Evolutionary conservation across 2,329 filamentous ascomycete genomes (phyloP).

Genomic region (Cercospora zeae-maydis): DNA sequence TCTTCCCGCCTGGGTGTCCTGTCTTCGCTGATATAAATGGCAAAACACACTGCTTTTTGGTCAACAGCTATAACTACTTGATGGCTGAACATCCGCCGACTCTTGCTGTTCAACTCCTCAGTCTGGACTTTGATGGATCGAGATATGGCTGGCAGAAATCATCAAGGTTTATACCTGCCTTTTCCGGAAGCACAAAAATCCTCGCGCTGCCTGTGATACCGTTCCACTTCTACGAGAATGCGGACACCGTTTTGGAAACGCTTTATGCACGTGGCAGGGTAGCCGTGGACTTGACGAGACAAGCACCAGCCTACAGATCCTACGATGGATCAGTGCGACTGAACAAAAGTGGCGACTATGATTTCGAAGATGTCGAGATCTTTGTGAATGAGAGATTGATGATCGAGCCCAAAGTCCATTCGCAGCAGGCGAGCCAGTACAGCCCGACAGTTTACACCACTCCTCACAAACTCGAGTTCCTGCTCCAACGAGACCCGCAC

Average conservation of each 20-base stretch:
- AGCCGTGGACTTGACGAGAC: not conserved
- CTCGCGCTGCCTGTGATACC: conserved; percentile 11
- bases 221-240: conserved; percentile 10
- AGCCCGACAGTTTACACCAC: conserved; percentile 16
- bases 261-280: conserved; percentile 9
- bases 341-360: conserved; percentile 12
- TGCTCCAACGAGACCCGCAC: conserved; percentile 14
- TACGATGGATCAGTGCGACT: conserved; percentile 16
- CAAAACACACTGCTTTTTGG: conserved; percentile 15
- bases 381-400: conserved; percentile 18
- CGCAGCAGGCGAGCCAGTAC: conserved; percentile 13
- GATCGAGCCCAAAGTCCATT: conserved; percentile 17
- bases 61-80: conserved; percentile 17
- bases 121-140: conserved; percentile 17
- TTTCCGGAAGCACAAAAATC: conserved; percentile 14
- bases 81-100: conserved; percentile 11
- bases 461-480: conserved; percentile 17
- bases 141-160: conserved; percentile 17
- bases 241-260: not conserved
- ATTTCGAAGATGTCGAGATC: conserved; percentile 17
- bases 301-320: conserved; percentile 13
- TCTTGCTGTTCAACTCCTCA: conserved; percentile 11
- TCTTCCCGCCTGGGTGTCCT: conserved; percentile 18
- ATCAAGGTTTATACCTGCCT: conserved; percentile 7
- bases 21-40: conserved; percentile 11